phyloP scores from a whole-genome alignment of 495 filamentous ascomycete genomes.

The Terfezia claveryi region DNA sequence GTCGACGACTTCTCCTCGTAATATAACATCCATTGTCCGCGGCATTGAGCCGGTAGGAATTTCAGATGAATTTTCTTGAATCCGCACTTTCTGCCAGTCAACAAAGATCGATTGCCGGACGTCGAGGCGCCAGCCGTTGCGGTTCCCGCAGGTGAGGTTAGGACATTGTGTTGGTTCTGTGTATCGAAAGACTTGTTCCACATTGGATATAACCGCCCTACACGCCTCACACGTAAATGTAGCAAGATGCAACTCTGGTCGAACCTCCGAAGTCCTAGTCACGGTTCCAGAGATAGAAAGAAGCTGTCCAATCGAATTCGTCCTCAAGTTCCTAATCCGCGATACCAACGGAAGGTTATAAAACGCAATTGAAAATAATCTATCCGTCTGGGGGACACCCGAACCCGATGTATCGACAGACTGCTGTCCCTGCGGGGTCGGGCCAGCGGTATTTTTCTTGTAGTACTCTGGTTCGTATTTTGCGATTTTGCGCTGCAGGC shows the following conservation, averaged over 20 bases:
- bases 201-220: constrained; percentile 54
- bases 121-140: constrained; percentile 74
- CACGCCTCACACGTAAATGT: constrained; percentile 87
- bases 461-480: constrained; percentile 92
- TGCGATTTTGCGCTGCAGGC: constrained; percentile 76
- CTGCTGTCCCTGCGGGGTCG: constrained; percentile 28
- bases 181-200: constrained; percentile 95
- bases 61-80: constrained; percentile 94
- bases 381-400: constrained; percentile 72
- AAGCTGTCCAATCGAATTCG: constrained; percentile 74
- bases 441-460: constrained; percentile 36
- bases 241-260: constrained; percentile 75
- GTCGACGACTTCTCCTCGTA: constrained; percentile 96
- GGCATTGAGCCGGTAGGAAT: constrained; percentile 99
- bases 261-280: constrained; percentile 87
- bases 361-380: constrained; percentile 82
- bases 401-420: constrained; percentile 33
- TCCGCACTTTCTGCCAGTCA: constrained; percentile 95
- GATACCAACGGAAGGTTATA: constrained; percentile 94
- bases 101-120: constrained; percentile 95
- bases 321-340: constrained; percentile 68
- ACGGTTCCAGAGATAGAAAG: constrained; percentile 91
- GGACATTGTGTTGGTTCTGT: constrained; percentile 93
- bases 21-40: constrained; percentile 87
- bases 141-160: constrained; percentile 75